Percentiles rank a stretch among this genome's conserved stretches.
These are phyloP conservation scores for Neoascochyta sp. DNA, from an alignment of 2,329 filamentous ascomycete genomes.

Conservation along the genomic window DNA sequence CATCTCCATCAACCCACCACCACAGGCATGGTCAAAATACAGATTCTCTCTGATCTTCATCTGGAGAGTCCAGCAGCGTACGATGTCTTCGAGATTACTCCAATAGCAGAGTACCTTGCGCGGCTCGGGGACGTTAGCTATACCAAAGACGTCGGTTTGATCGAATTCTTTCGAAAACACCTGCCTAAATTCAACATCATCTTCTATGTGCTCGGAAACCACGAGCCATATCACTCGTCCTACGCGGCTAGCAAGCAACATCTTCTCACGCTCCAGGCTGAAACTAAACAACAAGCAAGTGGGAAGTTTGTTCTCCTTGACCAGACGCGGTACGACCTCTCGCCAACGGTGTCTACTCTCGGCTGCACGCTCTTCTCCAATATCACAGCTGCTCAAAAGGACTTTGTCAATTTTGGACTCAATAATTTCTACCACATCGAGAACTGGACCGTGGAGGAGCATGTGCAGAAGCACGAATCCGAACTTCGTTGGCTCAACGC, in stretches of 20 bases:
- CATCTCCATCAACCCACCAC: conserved; percentile 1
- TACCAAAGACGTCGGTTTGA: conserved; percentile 4
- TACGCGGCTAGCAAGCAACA: conserved; percentile 12
- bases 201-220: conserved; percentile 14
- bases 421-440: conserved; percentile 47
- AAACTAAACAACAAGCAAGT: conserved; percentile 9
- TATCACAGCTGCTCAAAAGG: conserved; percentile 39
- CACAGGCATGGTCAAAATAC: conserved; percentile 2
- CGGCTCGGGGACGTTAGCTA: conserved; percentile 14
- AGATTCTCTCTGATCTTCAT: conserved; percentile 14
- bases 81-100: conserved; percentile 3
- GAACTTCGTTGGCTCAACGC: conserved; percentile 47
- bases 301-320: conserved; percentile 37
- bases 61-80: conserved; percentile 9
- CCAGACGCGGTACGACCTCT: conserved; percentile 39
- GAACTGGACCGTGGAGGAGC: conserved; percentile 25
- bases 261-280: conserved; percentile 1
- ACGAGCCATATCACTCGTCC: conserved; percentile 10
- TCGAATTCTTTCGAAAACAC: conserved; percentile 9
- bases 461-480: conserved; percentile 38
- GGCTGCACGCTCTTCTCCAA: conserved; percentile 52
- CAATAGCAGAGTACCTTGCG: conserved; percentile 6
- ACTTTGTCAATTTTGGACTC: conserved; percentile 43
- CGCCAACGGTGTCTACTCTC: conserved; percentile 39
- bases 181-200: conserved; percentile 9